Evolutionary conservation across 331 rosid species (phyloP).

Genomic region (Quercus tomentella): DNA sequence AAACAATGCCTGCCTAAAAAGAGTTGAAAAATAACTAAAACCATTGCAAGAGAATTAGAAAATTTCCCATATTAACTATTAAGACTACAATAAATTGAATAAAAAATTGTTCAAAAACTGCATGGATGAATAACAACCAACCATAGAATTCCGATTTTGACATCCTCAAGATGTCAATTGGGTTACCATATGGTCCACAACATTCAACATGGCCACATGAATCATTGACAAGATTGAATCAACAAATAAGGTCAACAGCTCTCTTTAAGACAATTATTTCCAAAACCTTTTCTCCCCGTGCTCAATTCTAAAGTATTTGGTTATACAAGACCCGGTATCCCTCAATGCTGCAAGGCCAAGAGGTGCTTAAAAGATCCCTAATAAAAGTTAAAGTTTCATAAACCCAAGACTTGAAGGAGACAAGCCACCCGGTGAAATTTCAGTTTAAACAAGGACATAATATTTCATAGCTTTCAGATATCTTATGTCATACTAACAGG

Average conservation of each 20-base stretch:
- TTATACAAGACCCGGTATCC: neutral
- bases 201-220: neutral
- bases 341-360: neutral
- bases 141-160: no score
- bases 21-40: neutral
- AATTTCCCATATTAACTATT: no score
- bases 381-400: no score
- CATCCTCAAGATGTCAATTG: neutral
- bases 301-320: neutral
- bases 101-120: no score
- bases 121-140: no score
- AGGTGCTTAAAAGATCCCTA: neutral
- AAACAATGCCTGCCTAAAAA: neutral
- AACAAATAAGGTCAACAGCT: neutral
- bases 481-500: slow-evolving; percentile 2
- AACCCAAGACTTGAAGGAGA: no score
- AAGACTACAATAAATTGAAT: no score
- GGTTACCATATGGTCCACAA: neutral
- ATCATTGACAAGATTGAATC: neutral
- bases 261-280: neutral
- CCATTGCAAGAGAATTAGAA: no score
- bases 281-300: neutral
- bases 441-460: neutral
- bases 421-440: no score
- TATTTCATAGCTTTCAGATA: neutral